A percentile compares a stretch with the other conserved stretches of the same genome.
Evolutionary conservation across 2,329 filamentous ascomycete genomes (phyloP).

Genomic region (Penicillium digitatum): DNA sequence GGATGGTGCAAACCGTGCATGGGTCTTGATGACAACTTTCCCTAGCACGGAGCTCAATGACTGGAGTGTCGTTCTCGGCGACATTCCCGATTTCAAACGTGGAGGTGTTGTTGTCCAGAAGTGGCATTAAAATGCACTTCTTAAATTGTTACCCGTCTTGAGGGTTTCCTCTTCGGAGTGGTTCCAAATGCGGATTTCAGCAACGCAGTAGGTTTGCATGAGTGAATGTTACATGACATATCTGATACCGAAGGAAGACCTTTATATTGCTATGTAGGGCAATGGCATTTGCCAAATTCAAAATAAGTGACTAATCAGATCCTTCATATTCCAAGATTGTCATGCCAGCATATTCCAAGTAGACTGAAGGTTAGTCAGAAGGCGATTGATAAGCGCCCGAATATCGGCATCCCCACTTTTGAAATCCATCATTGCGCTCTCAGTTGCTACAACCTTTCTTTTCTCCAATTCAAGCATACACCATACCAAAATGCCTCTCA

Average conservation of each 20-base stretch:
- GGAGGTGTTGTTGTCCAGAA: slow-evolving; percentile 52
- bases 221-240: slow-evolving; percentile 3
- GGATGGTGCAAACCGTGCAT: slow-evolving; percentile 48
- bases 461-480: not conserved
- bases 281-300: not conserved
- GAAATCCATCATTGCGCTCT: slow-evolving; percentile 3
- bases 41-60: slow-evolving; percentile 60
- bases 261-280: slow-evolving; percentile 2
- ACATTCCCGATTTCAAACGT: slow-evolving; percentile 49
- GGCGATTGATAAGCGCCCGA: slow-evolving; percentile 28
- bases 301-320: not conserved
- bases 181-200: slow-evolving; percentile 7
- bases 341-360: not conserved
- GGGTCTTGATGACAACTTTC: slow-evolving; percentile 63
- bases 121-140: slow-evolving; percentile 35
- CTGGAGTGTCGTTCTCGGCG: slow-evolving; percentile 45
- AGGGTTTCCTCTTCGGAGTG: not conserved
- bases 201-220: not conserved
- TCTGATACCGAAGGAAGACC: not conserved
- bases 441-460: not conserved
- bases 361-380: slow-evolving; percentile 16
- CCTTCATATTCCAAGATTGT: not conserved
- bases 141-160: not conserved
- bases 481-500: slow-evolving; percentile 36
- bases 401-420: slow-evolving; percentile 20